Percentiles rank a stretch among this genome's conserved stretches.
phyloP scores from a whole-genome alignment of 805 yeast species.

The Maudiozyma bulderi region DNA sequence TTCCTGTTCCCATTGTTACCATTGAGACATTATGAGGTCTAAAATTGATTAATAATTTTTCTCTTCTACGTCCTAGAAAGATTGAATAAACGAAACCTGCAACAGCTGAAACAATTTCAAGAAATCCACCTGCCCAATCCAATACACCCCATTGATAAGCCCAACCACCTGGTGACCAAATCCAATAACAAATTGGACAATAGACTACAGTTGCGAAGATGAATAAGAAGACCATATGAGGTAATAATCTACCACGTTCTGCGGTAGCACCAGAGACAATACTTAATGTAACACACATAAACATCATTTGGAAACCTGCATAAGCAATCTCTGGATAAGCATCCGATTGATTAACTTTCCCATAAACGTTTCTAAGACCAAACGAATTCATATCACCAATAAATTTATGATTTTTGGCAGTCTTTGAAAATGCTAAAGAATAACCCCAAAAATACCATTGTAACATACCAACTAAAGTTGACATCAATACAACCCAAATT shows the following conservation, averaged over 20 bases:
- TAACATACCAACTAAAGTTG: slow-evolving; percentile 62
- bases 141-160: slow-evolving; percentile 84
- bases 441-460: slow-evolving; percentile 99
- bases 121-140: slow-evolving; percentile 97
- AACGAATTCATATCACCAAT: slow-evolving; percentile 81
- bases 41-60: slow-evolving; percentile 64
- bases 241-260: slow-evolving; percentile 84
- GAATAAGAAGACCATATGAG: slow-evolving; percentile 73
- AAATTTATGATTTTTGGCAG: slow-evolving; percentile 63
- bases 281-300: slow-evolving; percentile 82
- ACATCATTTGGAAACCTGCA: slow-evolving; percentile 85
- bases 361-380: slow-evolving; percentile 67
- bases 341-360: slow-evolving; percentile 23
- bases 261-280: slow-evolving; percentile 89
- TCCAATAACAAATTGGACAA: slow-evolving; percentile 93
- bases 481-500: slow-evolving; percentile 71
- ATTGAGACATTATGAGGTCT: slow-evolving; percentile 92
- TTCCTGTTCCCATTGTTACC: slow-evolving; percentile 76
- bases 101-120: slow-evolving; percentile 84
- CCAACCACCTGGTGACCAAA: slow-evolving; percentile 93
- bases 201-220: slow-evolving; percentile 87
- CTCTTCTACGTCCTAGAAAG: slow-evolving; percentile 73
- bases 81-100: slow-evolving; percentile 82
- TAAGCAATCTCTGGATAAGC: slow-evolving; percentile 74
- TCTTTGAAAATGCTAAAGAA: slow-evolving; percentile 75